Conservation (phyloP, 306 rosid species). For the Corylus americana region DNA sequence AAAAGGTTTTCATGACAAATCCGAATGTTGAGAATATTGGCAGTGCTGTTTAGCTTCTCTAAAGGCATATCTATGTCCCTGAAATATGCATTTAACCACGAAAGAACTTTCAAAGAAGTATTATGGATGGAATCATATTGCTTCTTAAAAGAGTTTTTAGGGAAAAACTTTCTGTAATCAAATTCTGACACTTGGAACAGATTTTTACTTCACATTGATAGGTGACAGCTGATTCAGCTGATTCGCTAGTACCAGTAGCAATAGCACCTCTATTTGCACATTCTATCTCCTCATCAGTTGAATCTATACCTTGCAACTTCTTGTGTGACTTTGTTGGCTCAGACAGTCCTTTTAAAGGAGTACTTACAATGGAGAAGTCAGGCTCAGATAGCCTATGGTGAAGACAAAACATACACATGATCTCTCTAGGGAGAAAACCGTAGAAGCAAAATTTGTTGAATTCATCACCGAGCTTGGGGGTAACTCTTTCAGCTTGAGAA, state of each 20-base stretch:
- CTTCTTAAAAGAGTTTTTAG: slow-evolving; percentile 59
- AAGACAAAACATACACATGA: slow-evolving; percentile 78
- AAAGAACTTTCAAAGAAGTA: slow-evolving; percentile 68
- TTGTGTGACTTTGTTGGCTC: slow-evolving; percentile 46
- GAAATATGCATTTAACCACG: slow-evolving; percentile 68
- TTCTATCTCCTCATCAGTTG: slow-evolving; percentile 35
- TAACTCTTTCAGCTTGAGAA: too few relatives aligned
- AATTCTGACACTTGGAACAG: slow-evolving; percentile 53
- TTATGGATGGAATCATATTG: slow-evolving; percentile 74
- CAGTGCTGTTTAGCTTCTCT: slow-evolving; percentile 51
- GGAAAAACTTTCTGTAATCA: slow-evolving; percentile 68
- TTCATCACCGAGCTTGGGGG: too few relatives aligned
- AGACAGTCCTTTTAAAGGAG: slow-evolving; percentile 43
- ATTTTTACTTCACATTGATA: slow-evolving; percentile 69
- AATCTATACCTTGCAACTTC: slow-evolving; percentile 51
- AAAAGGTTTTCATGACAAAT: slow-evolving; percentile 39
- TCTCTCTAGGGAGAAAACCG: slow-evolving; percentile 79
- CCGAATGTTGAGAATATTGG: slow-evolving; percentile 43
- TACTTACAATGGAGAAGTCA: slow-evolving; percentile 41
- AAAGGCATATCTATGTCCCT: slow-evolving; percentile 41
- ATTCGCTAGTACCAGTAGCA: slow-evolving; percentile 38
- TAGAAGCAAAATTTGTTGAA: too few relatives aligned
- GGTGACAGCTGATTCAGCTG: slow-evolving; percentile 42
- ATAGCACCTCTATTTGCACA: slow-evolving; percentile 36
- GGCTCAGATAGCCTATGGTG: slow-evolving; percentile 84